Evolutionary conservation across 1,284 basidiomycete species (phyloP).

Genomic region (Malassezia psittaci): DNA sequence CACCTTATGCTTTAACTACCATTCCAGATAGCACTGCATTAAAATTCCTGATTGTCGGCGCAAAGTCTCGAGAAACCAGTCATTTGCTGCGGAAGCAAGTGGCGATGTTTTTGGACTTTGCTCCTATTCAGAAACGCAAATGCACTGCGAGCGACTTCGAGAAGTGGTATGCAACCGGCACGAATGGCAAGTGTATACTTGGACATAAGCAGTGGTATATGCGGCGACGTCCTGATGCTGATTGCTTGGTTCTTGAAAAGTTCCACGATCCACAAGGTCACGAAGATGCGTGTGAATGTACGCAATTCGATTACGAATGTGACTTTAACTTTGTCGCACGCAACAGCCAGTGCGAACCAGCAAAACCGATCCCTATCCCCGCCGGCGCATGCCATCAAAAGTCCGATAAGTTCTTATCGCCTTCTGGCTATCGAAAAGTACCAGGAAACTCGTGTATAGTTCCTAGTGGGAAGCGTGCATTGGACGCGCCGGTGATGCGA

Average conservation of each 20-base stretch:
- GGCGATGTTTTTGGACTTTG: constrained; percentile 74
- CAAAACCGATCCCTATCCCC: constrained; percentile 74
- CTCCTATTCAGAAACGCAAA: constrained; percentile 59
- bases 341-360: constrained; percentile 61
- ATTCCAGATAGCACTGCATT: constrained; percentile 82
- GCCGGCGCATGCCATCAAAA: constrained; percentile 59
- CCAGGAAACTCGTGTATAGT: constrained; percentile 74
- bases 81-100: constrained; percentile 57
- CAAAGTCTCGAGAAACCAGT: constrained; percentile 60
- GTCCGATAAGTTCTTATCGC: constrained; percentile 65
- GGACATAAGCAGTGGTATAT: constrained; percentile 95
- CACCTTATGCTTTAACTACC: constrained; percentile 71
- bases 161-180: constrained; percentile 69
- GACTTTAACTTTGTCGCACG: constrained; percentile 77
- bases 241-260: constrained; percentile 87
- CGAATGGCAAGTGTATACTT: constrained; percentile 67
- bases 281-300: constrained; percentile 73
- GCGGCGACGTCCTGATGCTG: constrained; percentile 68
- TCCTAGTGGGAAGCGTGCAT: constrained; percentile 55
- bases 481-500: constrained; percentile 64
- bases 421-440: constrained; percentile 81
- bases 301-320: constrained; percentile 83
- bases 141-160: constrained; percentile 71
- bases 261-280: constrained; percentile 51
- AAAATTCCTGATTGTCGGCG: constrained; percentile 78